Percentiles rank a stretch among this genome's conserved stretches.
Conservation (phyloP, 2,329 filamentous ascomycete genomes). For the Macrophomina pseudophaseolina region DNA sequence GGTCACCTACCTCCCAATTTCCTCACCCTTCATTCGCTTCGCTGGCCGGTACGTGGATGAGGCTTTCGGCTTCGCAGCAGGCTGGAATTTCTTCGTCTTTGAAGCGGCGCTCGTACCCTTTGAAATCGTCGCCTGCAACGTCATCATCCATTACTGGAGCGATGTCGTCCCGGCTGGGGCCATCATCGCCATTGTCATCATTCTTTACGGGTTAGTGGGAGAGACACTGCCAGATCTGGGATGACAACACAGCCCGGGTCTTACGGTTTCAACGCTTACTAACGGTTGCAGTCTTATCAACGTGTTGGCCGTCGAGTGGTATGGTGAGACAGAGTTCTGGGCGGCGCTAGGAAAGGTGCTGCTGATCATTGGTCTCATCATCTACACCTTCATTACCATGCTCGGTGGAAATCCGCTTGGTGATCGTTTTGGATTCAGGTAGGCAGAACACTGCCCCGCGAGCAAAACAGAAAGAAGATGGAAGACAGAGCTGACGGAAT, state of each 20-base stretch:
- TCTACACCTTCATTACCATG: conserved; percentile 84
- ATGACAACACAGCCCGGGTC: no score
- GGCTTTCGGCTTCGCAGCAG: conserved; percentile 73
- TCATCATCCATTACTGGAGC: conserved; percentile 79
- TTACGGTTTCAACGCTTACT: conserved; percentile 56
- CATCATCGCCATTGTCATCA: conserved; percentile 74
- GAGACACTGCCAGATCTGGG: no score
- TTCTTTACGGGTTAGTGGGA: conserved; percentile 63
- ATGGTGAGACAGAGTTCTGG: conserved; percentile 81
- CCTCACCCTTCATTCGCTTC: conserved; percentile 78
- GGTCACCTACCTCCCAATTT: conserved; percentile 77
- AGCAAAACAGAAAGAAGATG: background rate
- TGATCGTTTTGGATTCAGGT: conserved; percentile 75
- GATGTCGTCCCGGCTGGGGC: conserved; percentile 61
- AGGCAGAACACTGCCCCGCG: conserved; percentile 63
- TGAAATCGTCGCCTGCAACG: conserved; percentile 70
- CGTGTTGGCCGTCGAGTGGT: conserved; percentile 72
- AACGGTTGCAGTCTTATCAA: conserved; percentile 66
- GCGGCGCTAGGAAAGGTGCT: conserved; percentile 78
- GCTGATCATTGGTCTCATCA: conserved; percentile 68
- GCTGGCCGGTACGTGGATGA: conserved; percentile 77
- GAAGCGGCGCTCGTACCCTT: conserved; percentile 71
- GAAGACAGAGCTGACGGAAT: conserved; percentile 55
- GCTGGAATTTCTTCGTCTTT: conserved; percentile 77
- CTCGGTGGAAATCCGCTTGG: conserved; percentile 77